These are phyloP conservation scores for Dendrobium nobile DNA, from an alignment of 106 monocot species.

Conservation along the genomic window DNA sequence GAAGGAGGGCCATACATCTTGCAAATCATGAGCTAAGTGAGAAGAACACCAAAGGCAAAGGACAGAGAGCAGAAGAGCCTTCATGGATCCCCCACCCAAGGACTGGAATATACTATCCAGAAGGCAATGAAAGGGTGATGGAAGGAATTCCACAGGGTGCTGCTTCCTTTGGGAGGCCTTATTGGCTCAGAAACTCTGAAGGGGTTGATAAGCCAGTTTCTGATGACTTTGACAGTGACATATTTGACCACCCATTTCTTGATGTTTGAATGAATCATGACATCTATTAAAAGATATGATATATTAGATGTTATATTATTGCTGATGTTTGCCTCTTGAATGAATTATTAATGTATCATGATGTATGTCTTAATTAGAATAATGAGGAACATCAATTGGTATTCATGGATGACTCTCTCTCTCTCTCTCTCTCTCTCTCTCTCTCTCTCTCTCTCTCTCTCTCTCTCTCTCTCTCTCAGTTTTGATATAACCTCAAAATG, in stretches of 20 bases:
- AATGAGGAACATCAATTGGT: neutral
- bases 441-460: no score
- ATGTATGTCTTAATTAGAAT: neutral
- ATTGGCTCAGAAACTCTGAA: constrained; percentile 43
- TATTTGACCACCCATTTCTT: constrained; percentile 25
- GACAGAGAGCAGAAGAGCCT: neutral
- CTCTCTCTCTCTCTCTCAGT: no score
- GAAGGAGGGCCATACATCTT: neutral
- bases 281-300: neutral
- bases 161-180: constrained; percentile 15
- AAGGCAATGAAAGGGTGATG: constrained; percentile 59
- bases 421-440: neutral
- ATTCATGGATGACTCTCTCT: neutral
- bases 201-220: constrained; percentile 20
- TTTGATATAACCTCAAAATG: no score
- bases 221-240: neutral
- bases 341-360: neutral
- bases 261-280: neutral
- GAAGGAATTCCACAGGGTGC: constrained; percentile 34
- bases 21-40: neutral
- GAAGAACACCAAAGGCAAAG: neutral
- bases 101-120: constrained; percentile 68
- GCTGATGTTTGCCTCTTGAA: neutral
- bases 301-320: neutral
- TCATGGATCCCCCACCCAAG: constrained; percentile 49